These are phyloP conservation scores for Aspergillus heteromorphus DNA, from an alignment of 495 filamentous ascomycete genomes.

Conservation along the genomic window DNA sequence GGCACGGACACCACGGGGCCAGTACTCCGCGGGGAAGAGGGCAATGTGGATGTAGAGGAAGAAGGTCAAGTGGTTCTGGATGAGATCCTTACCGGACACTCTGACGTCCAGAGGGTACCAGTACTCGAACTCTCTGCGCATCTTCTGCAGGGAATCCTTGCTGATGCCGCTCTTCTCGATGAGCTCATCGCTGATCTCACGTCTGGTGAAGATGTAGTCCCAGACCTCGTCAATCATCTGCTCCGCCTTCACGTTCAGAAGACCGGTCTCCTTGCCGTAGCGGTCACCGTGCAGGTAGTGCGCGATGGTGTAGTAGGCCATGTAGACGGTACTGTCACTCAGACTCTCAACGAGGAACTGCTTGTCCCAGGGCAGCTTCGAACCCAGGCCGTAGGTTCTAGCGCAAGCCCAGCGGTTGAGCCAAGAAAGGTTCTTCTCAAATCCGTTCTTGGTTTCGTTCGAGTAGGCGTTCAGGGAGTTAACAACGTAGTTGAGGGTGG, in stretches of 20 bases:
- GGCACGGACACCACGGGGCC: slow-evolving; percentile 74
- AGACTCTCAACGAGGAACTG: slow-evolving; percentile 89
- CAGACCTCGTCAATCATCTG: slow-evolving; percentile 96
- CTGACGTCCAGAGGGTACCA: slow-evolving; percentile 91
- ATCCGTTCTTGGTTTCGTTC: slow-evolving; percentile 73
- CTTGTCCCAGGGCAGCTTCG: slow-evolving; percentile 91
- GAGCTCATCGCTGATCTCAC: slow-evolving; percentile 60
- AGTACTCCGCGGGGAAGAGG: slow-evolving; percentile 79
- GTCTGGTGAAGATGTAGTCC: slow-evolving; percentile 82
- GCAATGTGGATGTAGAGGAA: slow-evolving; percentile 93
- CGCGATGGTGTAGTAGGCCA: slow-evolving; percentile 93
- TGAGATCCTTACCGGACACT: slow-evolving; percentile 80
- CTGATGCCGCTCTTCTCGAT: slow-evolving; percentile 60
- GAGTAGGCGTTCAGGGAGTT: slow-evolving; percentile 74
- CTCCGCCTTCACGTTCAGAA: slow-evolving; percentile 62
- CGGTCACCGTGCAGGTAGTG: slow-evolving; percentile 80
- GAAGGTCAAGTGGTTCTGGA: slow-evolving; percentile 90
- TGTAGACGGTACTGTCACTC: slow-evolving; percentile 89
- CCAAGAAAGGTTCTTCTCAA: slow-evolving; percentile 82
- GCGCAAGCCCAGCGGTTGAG: slow-evolving; percentile 94
- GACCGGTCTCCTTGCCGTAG: slow-evolving; percentile 68
- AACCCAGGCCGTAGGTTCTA: slow-evolving; percentile 85
- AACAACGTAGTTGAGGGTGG: slow-evolving; percentile 66
- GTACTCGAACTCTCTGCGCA: slow-evolving; percentile 92
- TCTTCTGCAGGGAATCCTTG: slow-evolving; percentile 62